Conservation (phyloP, 495 filamentous ascomycete species). For the Glonium stellatum region DNA sequence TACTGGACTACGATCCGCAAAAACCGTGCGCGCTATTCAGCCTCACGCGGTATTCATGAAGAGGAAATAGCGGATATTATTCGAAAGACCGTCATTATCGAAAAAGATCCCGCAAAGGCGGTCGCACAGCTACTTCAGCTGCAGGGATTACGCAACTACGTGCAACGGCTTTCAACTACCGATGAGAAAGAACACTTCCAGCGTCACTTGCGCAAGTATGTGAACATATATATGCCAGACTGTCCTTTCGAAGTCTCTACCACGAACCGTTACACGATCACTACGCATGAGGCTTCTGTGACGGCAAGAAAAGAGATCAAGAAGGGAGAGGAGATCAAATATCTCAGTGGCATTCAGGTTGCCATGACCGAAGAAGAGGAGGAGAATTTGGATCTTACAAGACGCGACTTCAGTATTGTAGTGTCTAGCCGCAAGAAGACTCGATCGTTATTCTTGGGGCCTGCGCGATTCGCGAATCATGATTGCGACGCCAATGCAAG, state of each 20-base stretch:
- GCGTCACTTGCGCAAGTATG: constrained; percentile 80
- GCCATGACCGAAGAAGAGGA: constrained; percentile 87
- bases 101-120: constrained; percentile 60
- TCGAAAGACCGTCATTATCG: constrained; percentile 65
- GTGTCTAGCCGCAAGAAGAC: constrained; percentile 84
- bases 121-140: constrained; percentile 63
- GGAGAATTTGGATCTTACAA: constrained; percentile 62
- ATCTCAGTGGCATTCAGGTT: constrained; percentile 81
- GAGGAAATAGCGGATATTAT: constrained; percentile 75
- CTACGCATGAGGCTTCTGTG: constrained; percentile 76
- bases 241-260: constrained; percentile 90
- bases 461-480: constrained; percentile 94
- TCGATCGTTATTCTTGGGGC: constrained; percentile 84
- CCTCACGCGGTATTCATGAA: constrained; percentile 72
- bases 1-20: constrained; percentile 96
- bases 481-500: constrained; percentile 91
- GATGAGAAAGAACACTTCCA: constrained; percentile 84
- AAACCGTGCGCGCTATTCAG: constrained; percentile 77
- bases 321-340: constrained; percentile 80
- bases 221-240: constrained; percentile 86
- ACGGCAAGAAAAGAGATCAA: constrained; percentile 73
- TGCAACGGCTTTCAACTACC: constrained; percentile 55
- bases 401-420: constrained; percentile 94
- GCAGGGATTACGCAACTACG: constrained; percentile 64
- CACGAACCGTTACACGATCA: constrained; percentile 93